A percentile compares a stretch with the other conserved stretches of the same genome.
These are phyloP conservation scores for Tylopilus sp. DNA, from an alignment of 768 basidiomycete genomes.

Conservation along the genomic window DNA sequence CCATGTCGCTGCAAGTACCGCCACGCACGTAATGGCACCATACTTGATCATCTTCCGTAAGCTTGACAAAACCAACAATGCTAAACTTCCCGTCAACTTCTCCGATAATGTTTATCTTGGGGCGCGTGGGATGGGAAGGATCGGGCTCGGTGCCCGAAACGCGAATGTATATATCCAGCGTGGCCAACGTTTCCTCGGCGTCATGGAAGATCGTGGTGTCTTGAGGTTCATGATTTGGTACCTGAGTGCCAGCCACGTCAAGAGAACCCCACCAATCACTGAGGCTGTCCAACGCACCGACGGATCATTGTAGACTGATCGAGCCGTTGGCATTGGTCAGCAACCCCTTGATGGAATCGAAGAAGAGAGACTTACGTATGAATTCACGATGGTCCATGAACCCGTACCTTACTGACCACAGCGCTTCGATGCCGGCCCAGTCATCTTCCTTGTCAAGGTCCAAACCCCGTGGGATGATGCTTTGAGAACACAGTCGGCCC, in stretches of 20 bases:
- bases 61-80: constrained; percentile 51
- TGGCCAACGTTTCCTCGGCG: constrained; percentile 49
- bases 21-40: constrained; percentile 61
- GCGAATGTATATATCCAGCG: constrained; percentile 44
- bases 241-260: constrained; percentile 15
- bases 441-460: constrained; percentile 31
- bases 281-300: constrained; percentile 17
- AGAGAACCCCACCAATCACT: too few species aligned
- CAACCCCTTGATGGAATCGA: background rate
- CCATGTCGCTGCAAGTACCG: background rate
- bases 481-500: constrained; percentile 54
- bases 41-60: constrained; percentile 55
- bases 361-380: constrained; percentile 42
- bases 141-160: constrained; percentile 42
- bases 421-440: constrained; percentile 45
- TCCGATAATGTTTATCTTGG: constrained; percentile 53
- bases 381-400: constrained; percentile 69
- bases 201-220: constrained; percentile 49
- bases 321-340: constrained; percentile 4
- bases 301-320: constrained; percentile 48
- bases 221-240: constrained; percentile 31
- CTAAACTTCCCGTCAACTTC: constrained; percentile 46
- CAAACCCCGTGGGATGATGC: constrained; percentile 38
- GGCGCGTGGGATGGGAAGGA: constrained; percentile 46
- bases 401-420: constrained; percentile 62